Percentiles rank a stretch among this genome's conserved stretches.
phyloP scores from a whole-genome alignment of 2,329 filamentous ascomycete genomes.

The Penicillium sp. region DNA sequence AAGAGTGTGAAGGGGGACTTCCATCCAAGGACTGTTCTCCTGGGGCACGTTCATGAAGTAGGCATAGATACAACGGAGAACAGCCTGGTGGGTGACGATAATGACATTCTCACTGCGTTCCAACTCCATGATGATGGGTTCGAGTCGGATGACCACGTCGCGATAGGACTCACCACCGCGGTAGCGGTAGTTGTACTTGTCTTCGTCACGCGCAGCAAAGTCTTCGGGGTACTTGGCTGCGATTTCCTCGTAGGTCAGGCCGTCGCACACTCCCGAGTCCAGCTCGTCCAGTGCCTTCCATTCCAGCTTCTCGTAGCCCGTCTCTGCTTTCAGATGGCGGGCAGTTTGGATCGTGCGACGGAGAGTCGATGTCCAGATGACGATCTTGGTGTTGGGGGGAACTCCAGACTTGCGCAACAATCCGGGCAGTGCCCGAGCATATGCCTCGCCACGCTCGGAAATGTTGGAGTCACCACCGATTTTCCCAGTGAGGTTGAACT shows the following conservation, averaged over 20 bases:
- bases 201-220: conserved; percentile 90
- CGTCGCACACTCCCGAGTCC: conserved; percentile 93
- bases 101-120: conserved; percentile 95
- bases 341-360: conserved; percentile 89
- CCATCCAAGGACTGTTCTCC: conserved; percentile 94
- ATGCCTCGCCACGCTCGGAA: conserved; percentile 81
- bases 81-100: conserved; percentile 96
- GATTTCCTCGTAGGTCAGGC: conserved; percentile 93
- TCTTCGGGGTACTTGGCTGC: conserved; percentile 88
- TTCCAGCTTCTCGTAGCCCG: conserved; percentile 82
- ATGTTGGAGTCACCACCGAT: conserved; percentile 91
- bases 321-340: conserved; percentile 69
- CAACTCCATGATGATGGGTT: conserved; percentile 99
- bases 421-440: conserved; percentile 79
- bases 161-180: conserved; percentile 93
- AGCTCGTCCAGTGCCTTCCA: conserved; percentile 99
- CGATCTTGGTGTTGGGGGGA: conserved; percentile 62
- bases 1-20: conserved; percentile 90
- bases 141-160: conserved; percentile 93
- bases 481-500: conserved; percentile 84
- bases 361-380: conserved; percentile 73
- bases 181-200: conserved; percentile 99
- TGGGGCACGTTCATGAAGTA: conserved; percentile 99
- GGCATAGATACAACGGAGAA: conserved; percentile 93
- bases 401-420: conserved; percentile 83